Evolutionary conservation across 2,329 filamentous ascomycete species (phyloP), one percentile per base, ranked within the genome.

Genomic region (Scedosporium minutisporum): DNA sequence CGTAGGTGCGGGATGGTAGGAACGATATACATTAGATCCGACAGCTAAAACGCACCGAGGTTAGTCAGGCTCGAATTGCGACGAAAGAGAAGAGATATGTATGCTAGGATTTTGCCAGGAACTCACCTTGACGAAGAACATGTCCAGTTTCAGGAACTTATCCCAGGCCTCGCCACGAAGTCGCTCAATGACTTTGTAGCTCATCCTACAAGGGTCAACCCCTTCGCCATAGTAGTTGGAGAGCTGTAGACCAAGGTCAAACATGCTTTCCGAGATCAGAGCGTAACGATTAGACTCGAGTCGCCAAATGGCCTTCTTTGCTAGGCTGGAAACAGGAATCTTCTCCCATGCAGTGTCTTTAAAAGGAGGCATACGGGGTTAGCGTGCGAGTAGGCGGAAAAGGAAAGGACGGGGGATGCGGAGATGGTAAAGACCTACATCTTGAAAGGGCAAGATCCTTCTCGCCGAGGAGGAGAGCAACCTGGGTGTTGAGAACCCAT

Each of bases 81-180:
- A 14, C 12, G 4, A 42, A 42, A 21, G 12, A 29, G 18, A 4
- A 23, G 33, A 38, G 12, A 33, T 60, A 16, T 27, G 18, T 5
- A 21, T 48, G 18, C 23, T 18, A 55, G 14, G 27, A n/a, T 51
- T 46, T 33, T 12, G 58, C 3, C 6, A 33, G 14, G 55, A 21
- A 65, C 76, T 65, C 73, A 87, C 84, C 78, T 86, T 87, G 65
- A 88, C 81, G 68, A 88, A 87, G 70, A 88, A 88, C 78, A 87
- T 79, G 66, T 87, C 82, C 69, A 82, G 80, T 18, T 78, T 77
- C 64, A 78, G 72, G 70, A 87, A 86, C 67, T 76, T 78, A 62
- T 81, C 76, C 73, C 77, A 78, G 14, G 82, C 80, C 53, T 80
- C 78, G 29, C 73, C 69, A 58, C 78, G 79, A 42, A 85, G 77